These are phyloP conservation scores for Berkeleyomyces basicola DNA, from an alignment of 2,329 filamentous ascomycete genomes.

Conservation along the genomic window DNA sequence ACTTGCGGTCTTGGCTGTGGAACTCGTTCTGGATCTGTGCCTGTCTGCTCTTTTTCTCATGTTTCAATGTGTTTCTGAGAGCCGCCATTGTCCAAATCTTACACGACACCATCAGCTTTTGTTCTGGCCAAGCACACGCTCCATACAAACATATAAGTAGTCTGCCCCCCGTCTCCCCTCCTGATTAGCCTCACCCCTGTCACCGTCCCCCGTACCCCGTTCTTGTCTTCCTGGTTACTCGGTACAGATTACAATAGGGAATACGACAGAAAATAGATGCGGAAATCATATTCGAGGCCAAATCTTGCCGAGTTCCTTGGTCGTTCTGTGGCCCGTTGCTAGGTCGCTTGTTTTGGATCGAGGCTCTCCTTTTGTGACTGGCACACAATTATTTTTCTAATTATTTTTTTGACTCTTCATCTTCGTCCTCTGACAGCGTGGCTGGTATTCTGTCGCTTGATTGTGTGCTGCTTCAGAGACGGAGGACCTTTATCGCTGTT, in stretches of 20 bases:
- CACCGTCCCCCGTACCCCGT: not conserved
- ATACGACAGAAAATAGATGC: not conserved
- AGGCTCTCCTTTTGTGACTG: not conserved
- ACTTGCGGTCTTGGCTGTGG: not conserved
- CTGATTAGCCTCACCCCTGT: not conserved
- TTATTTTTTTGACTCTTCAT: not conserved
- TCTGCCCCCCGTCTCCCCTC: not conserved
- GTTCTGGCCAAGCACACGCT: too few species aligned
- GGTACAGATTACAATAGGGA: not conserved
- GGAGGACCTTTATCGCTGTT: too few species aligned
- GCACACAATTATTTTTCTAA: not conserved
- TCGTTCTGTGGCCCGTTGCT: not conserved
- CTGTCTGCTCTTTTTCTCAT: not conserved
- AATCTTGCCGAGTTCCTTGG: not conserved
- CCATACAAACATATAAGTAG: not conserved
- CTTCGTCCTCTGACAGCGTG: not conserved
- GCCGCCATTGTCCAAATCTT: not conserved
- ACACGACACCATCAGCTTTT: not conserved
- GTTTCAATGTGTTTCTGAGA: not conserved
- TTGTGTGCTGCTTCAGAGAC: too few species aligned
- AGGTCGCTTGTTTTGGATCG: not conserved
- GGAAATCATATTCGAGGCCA: not conserved
- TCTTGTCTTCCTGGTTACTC: not conserved
- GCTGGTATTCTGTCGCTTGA: too few species aligned
- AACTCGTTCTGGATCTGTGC: not conserved